Percentiles rank a stretch among this genome's conserved stretches.
Evolutionary conservation across 1,139 yeast species (phyloP).

Genomic region (Wickerhamomyces sp.): DNA sequence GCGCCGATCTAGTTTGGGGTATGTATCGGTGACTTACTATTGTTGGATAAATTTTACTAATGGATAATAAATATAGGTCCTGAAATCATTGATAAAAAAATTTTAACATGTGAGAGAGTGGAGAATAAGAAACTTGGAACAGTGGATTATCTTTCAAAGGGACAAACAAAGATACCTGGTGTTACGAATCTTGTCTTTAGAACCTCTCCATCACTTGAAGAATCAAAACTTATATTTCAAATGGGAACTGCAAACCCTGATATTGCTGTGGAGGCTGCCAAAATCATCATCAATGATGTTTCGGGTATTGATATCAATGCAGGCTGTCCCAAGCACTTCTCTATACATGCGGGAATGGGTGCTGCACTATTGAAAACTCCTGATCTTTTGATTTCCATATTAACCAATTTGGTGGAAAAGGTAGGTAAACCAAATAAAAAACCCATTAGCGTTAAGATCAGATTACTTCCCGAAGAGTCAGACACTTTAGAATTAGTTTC

Average conservation of each 20-base stretch:
- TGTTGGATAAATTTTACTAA: too few species aligned
- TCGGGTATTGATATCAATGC: constrained; percentile 92
- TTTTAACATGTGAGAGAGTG: constrained; percentile 62
- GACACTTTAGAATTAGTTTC: constrained; percentile 61
- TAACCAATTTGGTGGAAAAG: constrained; percentile 61
- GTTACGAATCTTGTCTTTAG: constrained; percentile 58
- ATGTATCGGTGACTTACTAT: constrained; percentile 5
- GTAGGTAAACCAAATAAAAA: constrained; percentile 76
- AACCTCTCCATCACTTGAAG: constrained; percentile 60
- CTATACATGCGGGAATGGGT: constrained; percentile 94
- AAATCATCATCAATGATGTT: constrained; percentile 75
- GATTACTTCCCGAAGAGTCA: constrained; percentile 60
- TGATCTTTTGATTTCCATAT: constrained; percentile 64
- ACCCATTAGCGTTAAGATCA: constrained; percentile 86
- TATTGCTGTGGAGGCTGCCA: constrained; percentile 84
- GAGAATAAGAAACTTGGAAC: constrained; percentile 54
- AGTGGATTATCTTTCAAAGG: constrained; percentile 47
- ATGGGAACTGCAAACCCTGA: constrained; percentile 84
- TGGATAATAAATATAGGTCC: constrained; percentile 53
- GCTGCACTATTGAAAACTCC: constrained; percentile 87
- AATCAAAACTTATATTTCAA: constrained; percentile 71
- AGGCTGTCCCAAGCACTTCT: constrained; percentile 92
- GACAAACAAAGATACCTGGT: constrained; percentile 37
- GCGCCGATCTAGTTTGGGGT: constrained; percentile 94
- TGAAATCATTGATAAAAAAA: constrained; percentile 83